Base-by-base conservation (phyloP, 441 rosid genomes). In the Erysimum cheiri region DNA sequence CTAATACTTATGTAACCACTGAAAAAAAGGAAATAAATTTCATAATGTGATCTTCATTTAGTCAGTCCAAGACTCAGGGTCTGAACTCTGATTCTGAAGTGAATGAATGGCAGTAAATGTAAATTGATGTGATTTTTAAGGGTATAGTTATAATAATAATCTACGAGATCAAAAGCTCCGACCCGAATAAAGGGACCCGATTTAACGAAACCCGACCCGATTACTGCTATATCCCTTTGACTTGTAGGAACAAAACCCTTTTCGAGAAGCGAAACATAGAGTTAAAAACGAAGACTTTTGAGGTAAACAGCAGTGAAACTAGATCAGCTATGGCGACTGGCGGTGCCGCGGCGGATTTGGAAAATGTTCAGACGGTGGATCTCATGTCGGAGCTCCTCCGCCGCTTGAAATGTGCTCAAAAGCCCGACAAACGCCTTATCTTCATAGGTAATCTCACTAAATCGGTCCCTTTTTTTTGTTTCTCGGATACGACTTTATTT, bases 381-480 rank as follows among this genome's bases (percentile, higher is more conserved):
- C 81, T 87, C 36, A 82, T 85, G 89, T 77, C 81, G 36, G 91
- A 87, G 72, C 82, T 87, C 39, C 86, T 85, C 58, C 89, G 87
- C 28, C 87, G 89, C 4, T 8, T 87, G 55, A 82, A 80, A 77
- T 87, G 91, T 78, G 75, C 91, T 3, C 74, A 84, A 49, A 83
- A 83, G 69, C 87, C 87, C 5, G 89, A 85, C 77, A 87, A 85
- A 46, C 86, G 86, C 61, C 83, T 85, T 82, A 75, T 87, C 79
- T 85, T 87, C 80, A 78, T 85, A 1, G 89, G 80, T 77, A 29
- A 19, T n/a, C 13, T 66, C 37, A 19, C 65, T 66, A 29, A 32
- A 11, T 15, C 28, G 13, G 4, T 26, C 49, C 14, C 7, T 33
- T 7, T 46, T 29, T 17, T 4, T 24, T 22, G 24, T 31, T 22